Evolutionary conservation across 768 basidiomycete species (phyloP).

Genomic region (Suillus clintonianus): DNA sequence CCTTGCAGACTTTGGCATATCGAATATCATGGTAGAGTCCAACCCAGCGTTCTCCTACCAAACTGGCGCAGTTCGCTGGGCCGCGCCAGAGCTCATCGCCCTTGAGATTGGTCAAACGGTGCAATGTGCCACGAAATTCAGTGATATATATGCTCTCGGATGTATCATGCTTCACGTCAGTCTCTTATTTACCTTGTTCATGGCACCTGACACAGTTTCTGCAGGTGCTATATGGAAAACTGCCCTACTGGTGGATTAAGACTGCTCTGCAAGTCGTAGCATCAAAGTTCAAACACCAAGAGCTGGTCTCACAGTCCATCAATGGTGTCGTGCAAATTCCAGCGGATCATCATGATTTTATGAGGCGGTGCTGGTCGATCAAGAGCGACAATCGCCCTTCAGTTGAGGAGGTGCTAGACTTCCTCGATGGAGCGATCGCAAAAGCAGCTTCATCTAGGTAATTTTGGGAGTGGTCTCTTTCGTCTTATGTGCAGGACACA

Average conservation of each 20-base stretch:
- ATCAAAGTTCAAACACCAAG: too few species aligned
- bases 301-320: constrained; percentile 8
- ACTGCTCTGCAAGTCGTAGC: constrained; percentile 20
- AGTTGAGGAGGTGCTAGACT: constrained; percentile 10
- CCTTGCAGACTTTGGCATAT: constrained; percentile 33
- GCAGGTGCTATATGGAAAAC: constrained; percentile 26
- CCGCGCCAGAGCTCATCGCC: constrained; percentile 42
- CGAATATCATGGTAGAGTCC: constrained; percentile 25
- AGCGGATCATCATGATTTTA: constrained; percentile 16
- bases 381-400: constrained; percentile 22
- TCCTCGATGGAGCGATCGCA: background rate
- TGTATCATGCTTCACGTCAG: constrained; percentile 31
- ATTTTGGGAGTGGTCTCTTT: too few species aligned
- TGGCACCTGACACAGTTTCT: background rate
- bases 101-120: constrained; percentile 24
- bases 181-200: background rate
- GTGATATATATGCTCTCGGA: constrained; percentile 48
- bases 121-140: constrained; percentile 17
- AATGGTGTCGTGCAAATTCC: background rate
- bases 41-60: constrained; percentile 23
- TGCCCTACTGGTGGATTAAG: constrained; percentile 22
- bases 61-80: constrained; percentile 48
- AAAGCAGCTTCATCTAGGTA: too few species aligned
- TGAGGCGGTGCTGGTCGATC: constrained; percentile 23
- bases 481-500: too few species aligned